Percentiles rank a stretch among this genome's conserved stretches.
Evolutionary conservation across 2,329 filamentous ascomycete species (phyloP).

Genomic region (Cercospora citrullina): DNA sequence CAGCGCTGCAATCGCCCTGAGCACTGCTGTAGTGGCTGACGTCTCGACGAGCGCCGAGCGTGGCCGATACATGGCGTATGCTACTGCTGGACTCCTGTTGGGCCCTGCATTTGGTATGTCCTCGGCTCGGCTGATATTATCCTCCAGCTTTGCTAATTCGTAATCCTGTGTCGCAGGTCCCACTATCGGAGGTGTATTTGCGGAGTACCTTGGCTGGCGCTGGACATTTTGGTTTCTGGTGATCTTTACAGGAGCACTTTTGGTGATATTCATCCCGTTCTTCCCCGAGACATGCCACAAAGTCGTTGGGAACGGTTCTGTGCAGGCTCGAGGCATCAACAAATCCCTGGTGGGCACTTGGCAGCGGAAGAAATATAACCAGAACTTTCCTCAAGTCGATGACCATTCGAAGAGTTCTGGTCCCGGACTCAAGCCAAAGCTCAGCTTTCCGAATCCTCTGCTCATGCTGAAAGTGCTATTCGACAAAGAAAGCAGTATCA

Average conservation of each 20-base stretch:
- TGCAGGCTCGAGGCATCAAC: slow-evolving; percentile 32
- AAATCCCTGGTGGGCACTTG: slow-evolving; percentile 33
- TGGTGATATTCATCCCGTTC: slow-evolving; percentile 35
- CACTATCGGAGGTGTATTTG: slow-evolving; percentile 37
- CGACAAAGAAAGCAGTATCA: slow-evolving; percentile 25
- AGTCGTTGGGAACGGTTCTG: slow-evolving; percentile 44
- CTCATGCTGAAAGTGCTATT: slow-evolving; percentile 41
- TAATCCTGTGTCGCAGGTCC: background rate
- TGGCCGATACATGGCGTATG: slow-evolving; percentile 44
- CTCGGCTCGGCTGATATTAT: background rate
- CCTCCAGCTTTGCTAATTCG: background rate
- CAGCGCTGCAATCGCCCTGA: slow-evolving; percentile 43
- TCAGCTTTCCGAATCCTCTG: slow-evolving; percentile 45
- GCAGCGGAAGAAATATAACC: slow-evolving; percentile 25
- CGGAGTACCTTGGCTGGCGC: slow-evolving; percentile 40
- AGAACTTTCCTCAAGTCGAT: slow-evolving; percentile 12
- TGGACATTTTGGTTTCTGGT: slow-evolving; percentile 47
- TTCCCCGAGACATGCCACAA: slow-evolving; percentile 45
- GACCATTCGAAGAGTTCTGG: slow-evolving; percentile 11
- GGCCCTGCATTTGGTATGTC: slow-evolving; percentile 25
- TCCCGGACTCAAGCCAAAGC: slow-evolving; percentile 10
- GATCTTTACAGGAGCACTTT: slow-evolving; percentile 42
- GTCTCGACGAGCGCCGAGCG: slow-evolving; percentile 40
- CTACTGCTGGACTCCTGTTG: slow-evolving; percentile 27
- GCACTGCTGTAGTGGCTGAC: slow-evolving; percentile 40